These are phyloP conservation scores for Leishmania guyanensis DNA, from an alignment of 208 protist genomes.

Conservation along the genomic window DNA sequence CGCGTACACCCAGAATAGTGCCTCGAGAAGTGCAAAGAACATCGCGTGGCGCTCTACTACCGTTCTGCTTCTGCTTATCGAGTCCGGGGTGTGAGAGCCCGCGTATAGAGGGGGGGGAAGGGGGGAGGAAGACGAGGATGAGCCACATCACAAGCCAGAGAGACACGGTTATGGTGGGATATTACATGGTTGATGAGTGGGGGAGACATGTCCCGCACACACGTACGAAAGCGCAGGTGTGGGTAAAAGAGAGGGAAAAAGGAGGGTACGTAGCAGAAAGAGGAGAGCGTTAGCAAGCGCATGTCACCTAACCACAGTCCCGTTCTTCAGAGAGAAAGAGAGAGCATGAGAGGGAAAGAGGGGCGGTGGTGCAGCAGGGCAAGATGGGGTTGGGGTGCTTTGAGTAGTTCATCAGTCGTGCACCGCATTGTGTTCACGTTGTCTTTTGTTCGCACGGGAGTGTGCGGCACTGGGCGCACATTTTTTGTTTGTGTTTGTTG, in stretches of 20 bases:
- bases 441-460: neutral
- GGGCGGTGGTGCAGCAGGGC: neutral
- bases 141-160: neutral
- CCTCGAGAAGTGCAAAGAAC: constrained; percentile 35
- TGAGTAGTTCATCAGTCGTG: neutral
- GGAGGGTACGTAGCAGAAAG: neutral
- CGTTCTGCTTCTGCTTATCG: neutral
- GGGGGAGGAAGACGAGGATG: neutral
- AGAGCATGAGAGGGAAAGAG: neutral
- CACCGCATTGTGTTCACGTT: neutral
- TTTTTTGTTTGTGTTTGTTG: neutral
- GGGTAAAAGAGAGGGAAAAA: neutral
- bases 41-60: constrained; percentile 2
- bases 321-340: neutral
- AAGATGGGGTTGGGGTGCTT: neutral
- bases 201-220: neutral
- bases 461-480: neutral
- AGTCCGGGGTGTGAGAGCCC: neutral
- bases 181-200: neutral
- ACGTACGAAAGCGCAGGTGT: neutral
- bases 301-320: neutral
- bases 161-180: neutral
- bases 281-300: neutral
- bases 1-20: constrained; percentile 72
- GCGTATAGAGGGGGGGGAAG: neutral